Conservation (phyloP, 495 filamentous ascomycete species). For the Penicillium soppii region DNA sequence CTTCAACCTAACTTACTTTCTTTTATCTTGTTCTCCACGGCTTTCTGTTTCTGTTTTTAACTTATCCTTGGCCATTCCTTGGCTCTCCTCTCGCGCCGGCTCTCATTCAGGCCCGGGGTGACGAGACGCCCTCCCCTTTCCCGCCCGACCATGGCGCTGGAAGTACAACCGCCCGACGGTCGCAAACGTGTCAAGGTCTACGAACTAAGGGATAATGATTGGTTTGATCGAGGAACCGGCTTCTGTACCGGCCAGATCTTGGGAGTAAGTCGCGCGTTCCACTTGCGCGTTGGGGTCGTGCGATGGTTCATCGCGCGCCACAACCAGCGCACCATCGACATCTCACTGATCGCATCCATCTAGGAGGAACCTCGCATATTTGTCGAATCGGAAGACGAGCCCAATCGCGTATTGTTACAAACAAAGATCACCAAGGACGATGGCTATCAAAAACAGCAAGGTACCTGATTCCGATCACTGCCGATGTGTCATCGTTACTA, state of each 20-base stretch:
- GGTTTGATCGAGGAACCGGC: conserved; percentile 96
- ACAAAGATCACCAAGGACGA: conserved; percentile 90
- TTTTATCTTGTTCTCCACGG: conserved; percentile 16
- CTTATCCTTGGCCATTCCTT: conserved; percentile 8
- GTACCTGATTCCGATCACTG: conserved; percentile 46
- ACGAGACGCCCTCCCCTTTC: conserved; percentile 37
- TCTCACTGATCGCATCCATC: conserved; percentile 9
- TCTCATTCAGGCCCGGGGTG: conserved; percentile 43
- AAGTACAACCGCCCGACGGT: conserved; percentile 76
- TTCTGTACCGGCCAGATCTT: conserved; percentile 83
- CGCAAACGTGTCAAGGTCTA: conserved; percentile 99
- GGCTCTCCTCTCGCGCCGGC: conserved; percentile 36
- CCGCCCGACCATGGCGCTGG: conserved; percentile 74
- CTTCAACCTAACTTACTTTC: conserved; percentile 1
- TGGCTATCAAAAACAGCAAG: conserved; percentile 98
- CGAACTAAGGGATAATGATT: conserved; percentile 96
- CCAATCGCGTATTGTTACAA: conserved; percentile 78
- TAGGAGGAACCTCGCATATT: conserved; percentile 83
- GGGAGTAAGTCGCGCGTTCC: conserved; percentile 58
- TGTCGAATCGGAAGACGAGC: conserved; percentile 91
- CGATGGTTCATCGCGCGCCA: conserved; percentile 7
- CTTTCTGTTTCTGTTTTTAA: conserved; percentile 13
- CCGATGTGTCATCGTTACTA: conserved; percentile 20
- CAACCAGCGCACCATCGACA: conserved; percentile 5
- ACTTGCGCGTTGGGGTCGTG: conserved; percentile 1